Conservation (phyloP, 306 rosid species). For the Cyclanthera cordifolia region DNA sequence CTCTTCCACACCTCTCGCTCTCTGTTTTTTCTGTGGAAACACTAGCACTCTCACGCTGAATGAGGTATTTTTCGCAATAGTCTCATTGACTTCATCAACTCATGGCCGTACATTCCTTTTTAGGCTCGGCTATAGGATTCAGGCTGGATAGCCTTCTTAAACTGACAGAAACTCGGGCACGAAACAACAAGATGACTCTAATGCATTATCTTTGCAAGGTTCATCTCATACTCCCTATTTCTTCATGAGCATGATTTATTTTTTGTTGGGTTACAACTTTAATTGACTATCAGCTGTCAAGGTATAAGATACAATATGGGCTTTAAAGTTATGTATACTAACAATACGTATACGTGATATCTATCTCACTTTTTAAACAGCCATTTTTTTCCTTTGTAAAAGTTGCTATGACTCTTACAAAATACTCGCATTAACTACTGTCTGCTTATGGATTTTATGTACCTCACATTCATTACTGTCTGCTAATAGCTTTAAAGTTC, state of each 20-base stretch:
- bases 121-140: conserved; percentile 82
- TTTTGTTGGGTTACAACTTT: not conserved
- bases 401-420: not conserved
- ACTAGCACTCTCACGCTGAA: not conserved
- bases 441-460: too few relatives aligned
- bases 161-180: conserved; percentile 69
- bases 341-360: not conserved
- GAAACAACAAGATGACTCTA: conserved; percentile 76
- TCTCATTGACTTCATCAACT: not conserved
- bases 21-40: not conserved
- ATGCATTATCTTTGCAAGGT: conserved; percentile 96
- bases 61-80: not conserved
- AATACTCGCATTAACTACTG: not conserved
- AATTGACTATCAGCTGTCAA: not conserved
- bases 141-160: conserved; percentile 83
- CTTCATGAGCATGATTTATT: not conserved
- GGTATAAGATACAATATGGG: not conserved
- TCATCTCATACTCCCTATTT: conserved; percentile 10
- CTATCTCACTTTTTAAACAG: not conserved
- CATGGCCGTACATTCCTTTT: conserved; percentile 4
- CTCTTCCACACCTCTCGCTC: not conserved
- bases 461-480: too few relatives aligned
- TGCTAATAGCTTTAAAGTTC: too few relatives aligned
- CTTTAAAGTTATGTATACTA: not conserved
- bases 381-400: not conserved